Conservation (phyloP, 2,329 filamentous ascomycete species). For the Penicillium paneum region DNA sequence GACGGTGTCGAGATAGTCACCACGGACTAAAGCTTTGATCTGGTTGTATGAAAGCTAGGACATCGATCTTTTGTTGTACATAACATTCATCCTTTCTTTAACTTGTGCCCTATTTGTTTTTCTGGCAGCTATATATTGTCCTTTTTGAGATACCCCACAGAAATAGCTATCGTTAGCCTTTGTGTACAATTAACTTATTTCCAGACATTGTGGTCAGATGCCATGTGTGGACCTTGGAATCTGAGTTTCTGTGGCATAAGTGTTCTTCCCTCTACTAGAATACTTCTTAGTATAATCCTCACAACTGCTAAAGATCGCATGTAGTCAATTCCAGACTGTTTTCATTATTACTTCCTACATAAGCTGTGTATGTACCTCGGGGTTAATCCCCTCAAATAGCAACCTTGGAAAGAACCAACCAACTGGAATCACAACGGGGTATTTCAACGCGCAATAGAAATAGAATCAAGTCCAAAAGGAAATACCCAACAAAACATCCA, state of each 20-base stretch:
- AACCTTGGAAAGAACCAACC: not conserved
- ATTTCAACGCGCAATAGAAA: not conserved
- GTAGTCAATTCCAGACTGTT: not conserved
- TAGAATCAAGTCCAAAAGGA: not conserved
- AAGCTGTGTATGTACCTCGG: not conserved
- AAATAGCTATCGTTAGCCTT: conserved; percentile 1
- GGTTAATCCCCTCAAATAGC: not conserved
- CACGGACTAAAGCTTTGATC: conserved; percentile 8
- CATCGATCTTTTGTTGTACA: not conserved
- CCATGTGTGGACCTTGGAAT: not conserved
- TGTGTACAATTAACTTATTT: not conserved
- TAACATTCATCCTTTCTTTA: conserved; percentile 3
- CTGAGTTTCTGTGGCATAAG: not conserved
- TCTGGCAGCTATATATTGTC: conserved; percentile 12
- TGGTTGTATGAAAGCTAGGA: not conserved
- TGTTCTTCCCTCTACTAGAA: not conserved
- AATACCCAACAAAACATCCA: not conserved
- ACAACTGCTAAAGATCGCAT: not conserved
- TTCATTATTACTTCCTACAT: not conserved
- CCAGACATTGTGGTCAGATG: not conserved
- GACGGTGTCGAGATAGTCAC: conserved; percentile 22
- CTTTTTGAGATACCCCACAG: conserved; percentile 9
- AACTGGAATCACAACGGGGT: not conserved
- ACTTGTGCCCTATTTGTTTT: conserved; percentile 12
- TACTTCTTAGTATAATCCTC: not conserved